Conservation (phyloP, 129 eudicot species). For the Lonicera japonica region DNA sequence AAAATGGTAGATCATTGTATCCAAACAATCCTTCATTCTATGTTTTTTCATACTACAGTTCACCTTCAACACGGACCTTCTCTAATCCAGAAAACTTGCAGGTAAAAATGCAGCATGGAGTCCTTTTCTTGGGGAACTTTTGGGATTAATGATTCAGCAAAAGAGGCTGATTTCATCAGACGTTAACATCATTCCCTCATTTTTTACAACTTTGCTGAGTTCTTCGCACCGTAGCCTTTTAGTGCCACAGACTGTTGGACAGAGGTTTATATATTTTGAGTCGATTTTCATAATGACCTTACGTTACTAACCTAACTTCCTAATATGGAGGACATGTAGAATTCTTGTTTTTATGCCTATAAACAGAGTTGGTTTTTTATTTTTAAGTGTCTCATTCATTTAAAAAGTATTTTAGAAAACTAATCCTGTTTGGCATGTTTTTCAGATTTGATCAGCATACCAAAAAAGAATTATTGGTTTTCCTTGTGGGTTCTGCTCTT, state of each 20-base stretch:
- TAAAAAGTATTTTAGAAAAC: not conserved
- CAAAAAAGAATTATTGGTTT: slow-evolving; percentile 40
- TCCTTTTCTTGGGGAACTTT: slow-evolving; percentile 59
- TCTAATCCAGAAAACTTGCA: slow-evolving; percentile 19
- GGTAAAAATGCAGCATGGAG: slow-evolving; percentile 51
- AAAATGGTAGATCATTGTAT: slow-evolving; percentile 41
- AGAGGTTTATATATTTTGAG: slow-evolving; percentile 31
- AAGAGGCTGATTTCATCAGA: slow-evolving; percentile 74
- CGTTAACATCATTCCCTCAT: slow-evolving; percentile 46
- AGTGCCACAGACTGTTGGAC: slow-evolving; percentile 57
- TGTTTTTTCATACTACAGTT: not conserved
- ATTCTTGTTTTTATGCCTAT: not conserved
- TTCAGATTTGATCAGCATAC: slow-evolving; percentile 63
- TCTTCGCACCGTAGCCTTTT: slow-evolving; percentile 47
- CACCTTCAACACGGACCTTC: not conserved
- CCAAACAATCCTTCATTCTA: not conserved
- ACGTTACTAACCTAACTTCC: not conserved
- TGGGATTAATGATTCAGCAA: slow-evolving; percentile 62
- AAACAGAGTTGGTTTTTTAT: not conserved
- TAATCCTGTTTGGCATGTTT: not conserved
- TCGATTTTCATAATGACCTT: not conserved
- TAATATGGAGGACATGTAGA: not conserved
- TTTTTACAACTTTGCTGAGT: slow-evolving; percentile 58
- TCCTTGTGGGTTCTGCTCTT: slow-evolving; percentile 48
- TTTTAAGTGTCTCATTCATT: not conserved